Evolutionary conservation across 768 basidiomycete genomes (phyloP).

Genomic region (Kwoniella newhampshirensis): DNA sequence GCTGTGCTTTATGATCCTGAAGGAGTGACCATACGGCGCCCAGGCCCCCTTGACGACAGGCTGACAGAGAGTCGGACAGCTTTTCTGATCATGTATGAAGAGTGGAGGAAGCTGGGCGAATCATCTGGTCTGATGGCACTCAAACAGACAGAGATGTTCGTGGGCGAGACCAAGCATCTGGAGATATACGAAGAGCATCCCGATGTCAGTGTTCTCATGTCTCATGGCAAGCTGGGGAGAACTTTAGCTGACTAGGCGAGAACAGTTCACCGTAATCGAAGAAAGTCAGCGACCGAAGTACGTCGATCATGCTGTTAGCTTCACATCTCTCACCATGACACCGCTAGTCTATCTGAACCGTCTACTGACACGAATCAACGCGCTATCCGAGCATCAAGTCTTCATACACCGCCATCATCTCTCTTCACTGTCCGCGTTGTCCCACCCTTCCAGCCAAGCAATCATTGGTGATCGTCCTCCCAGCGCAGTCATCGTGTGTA

Average conservation of each 20-base stretch:
- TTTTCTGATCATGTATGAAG: conserved; percentile 46
- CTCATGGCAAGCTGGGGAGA: too few relatives aligned
- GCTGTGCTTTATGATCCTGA: not conserved
- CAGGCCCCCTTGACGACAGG: not conserved
- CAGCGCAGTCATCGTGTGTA: conserved; percentile 43
- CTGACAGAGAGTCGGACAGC: conserved; percentile 21
- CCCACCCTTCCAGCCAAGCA: conserved; percentile 15
- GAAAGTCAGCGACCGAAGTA: not conserved
- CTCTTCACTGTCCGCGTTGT: conserved; percentile 30
- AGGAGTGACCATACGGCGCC: too few relatives aligned
- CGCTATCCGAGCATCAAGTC: conserved; percentile 23
- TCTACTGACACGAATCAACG: conserved; percentile 30
- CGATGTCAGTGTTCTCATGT: conserved; percentile 37
- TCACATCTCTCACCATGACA: conserved; percentile 54
- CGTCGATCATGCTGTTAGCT: conserved; percentile 43
- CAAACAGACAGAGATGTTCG: conserved; percentile 52
- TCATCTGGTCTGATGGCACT: conserved; percentile 45
- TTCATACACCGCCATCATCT: conserved; percentile 35
- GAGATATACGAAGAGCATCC: conserved; percentile 51
- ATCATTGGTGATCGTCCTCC: conserved; percentile 26
- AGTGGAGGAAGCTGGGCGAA: conserved; percentile 30
- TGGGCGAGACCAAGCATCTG: conserved; percentile 42
- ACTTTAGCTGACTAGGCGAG: conserved; percentile 7
- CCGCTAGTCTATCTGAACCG: conserved; percentile 46
- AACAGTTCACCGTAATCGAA: conserved; percentile 22